These are phyloP conservation scores for Rosa chinensis DNA, from an alignment of 306 rosid species.

Conservation along the genomic window DNA sequence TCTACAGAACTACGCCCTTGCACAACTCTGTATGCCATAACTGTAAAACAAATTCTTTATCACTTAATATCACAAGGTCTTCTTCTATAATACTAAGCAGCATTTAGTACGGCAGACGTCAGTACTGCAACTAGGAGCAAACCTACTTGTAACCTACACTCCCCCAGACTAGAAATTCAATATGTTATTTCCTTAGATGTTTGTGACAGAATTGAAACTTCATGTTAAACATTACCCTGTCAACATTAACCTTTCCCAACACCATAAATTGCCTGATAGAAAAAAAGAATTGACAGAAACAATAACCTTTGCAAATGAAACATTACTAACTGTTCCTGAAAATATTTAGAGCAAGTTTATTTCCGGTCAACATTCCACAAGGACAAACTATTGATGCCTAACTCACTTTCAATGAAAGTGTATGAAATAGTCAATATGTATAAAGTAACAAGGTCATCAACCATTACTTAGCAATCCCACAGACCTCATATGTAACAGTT, in stretches of 20 bases:
- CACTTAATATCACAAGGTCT: neutral
- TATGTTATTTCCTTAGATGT: neutral
- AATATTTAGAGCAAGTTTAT: neutral
- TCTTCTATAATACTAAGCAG: neutral
- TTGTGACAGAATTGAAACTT: neutral
- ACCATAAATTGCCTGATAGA: neutral
- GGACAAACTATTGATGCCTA: neutral
- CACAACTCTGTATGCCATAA: neutral
- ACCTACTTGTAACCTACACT: neutral
- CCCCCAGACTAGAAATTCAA: neutral
- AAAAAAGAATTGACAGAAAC: neutral
- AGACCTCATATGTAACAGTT: slow-evolving; percentile 87
- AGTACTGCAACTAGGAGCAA: neutral
- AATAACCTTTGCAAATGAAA: neutral
- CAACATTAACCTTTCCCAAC: neutral
- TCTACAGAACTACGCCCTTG: neutral
- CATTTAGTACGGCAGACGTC: neutral
- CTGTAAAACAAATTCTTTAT: neutral
- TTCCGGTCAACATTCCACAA: neutral
- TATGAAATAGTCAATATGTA: slow-evolving; percentile 4
- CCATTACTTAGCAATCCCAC: slow-evolving; percentile 18
- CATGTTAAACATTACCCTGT: neutral
- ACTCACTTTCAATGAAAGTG: neutral
- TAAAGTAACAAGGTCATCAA: slow-evolving; percentile 3
- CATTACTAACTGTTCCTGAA: neutral